These are phyloP conservation scores for Fusarium sp. DNA, from an alignment of 2,329 filamentous ascomycete species.

Conservation along the genomic window DNA sequence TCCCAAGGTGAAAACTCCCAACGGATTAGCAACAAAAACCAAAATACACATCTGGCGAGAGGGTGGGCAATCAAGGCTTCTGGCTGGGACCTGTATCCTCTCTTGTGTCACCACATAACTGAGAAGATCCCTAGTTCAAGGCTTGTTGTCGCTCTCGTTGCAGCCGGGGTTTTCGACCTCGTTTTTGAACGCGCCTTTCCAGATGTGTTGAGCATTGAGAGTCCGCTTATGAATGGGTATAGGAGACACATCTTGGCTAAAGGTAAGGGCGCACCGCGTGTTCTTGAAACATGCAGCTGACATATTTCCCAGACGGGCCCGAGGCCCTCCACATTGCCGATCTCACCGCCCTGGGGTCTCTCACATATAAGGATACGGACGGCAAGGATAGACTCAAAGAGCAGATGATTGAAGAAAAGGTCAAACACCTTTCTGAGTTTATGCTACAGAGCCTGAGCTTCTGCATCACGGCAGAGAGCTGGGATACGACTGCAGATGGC, in stretches of 20 bases:
- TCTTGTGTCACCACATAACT: not conserved
- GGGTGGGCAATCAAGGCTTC: not conserved
- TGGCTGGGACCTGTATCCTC: not conserved
- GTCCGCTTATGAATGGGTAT: not conserved
- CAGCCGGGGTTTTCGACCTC: not conserved
- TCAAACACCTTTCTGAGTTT: not conserved
- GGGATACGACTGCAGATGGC: too few species aligned
- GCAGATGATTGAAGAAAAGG: not conserved
- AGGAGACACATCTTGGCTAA: not conserved
- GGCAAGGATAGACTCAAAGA: not conserved
- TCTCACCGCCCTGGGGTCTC: not conserved
- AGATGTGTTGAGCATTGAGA: not conserved
- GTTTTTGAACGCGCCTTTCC: slow-evolving; percentile 1
- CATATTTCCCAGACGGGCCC: not conserved
- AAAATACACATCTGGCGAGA: not conserved
- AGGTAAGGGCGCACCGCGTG: not conserved
- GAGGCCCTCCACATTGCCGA: not conserved
- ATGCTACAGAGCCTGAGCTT: not conserved
- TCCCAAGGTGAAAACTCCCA: not conserved
- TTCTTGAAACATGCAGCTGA: accelerated
- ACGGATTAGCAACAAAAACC: not conserved
- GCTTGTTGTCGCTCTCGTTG: not conserved
- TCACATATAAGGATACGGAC: not conserved
- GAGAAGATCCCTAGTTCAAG: not conserved
- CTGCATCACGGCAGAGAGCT: not conserved